Evolutionary conservation across 2,329 filamentous ascomycete species (phyloP).

Genomic region (Alternaria angustiovoidea): DNA sequence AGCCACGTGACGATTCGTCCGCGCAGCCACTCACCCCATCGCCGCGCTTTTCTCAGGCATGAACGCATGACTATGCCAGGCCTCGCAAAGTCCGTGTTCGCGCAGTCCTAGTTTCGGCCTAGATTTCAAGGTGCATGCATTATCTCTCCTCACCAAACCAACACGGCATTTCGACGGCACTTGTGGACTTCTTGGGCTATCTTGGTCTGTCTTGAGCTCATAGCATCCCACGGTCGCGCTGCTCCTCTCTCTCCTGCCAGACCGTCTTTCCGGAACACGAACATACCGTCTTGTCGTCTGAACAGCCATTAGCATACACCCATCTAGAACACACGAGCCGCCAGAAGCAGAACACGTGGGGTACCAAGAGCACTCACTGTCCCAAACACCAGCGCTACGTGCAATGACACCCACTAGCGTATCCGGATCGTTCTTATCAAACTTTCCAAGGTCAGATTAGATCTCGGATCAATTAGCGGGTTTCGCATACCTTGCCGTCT

Average conservation of each 20-base stretch:
- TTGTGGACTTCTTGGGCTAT: constrained; percentile 22
- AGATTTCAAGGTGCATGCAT: constrained; percentile 37
- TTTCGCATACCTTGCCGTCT: constrained; percentile 56
- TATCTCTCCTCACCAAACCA: constrained; percentile 21
- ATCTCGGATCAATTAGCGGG: constrained; percentile 52
- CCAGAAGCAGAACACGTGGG: constrained; percentile 4
- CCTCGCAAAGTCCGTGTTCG: constrained; percentile 41
- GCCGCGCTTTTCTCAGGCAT: constrained; percentile 38
- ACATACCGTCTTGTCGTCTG: constrained; percentile 92
- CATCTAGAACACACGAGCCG: background rate
- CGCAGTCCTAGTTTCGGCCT: constrained; percentile 46
- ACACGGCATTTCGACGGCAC: constrained; percentile 31
- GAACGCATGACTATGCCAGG: constrained; percentile 45
- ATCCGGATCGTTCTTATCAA: constrained; percentile 73
- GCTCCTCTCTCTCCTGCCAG: constrained; percentile 95
- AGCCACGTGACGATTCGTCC: constrained; percentile 42
- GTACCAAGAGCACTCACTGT: constrained; percentile 54
- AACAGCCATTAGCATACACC: constrained; percentile 5
- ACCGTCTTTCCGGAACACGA: constrained; percentile 97
- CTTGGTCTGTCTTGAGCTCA: constrained; percentile 55
- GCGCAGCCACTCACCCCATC: constrained; percentile 31
- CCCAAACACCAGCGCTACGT: constrained; percentile 96
- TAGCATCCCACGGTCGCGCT: constrained; percentile 88
- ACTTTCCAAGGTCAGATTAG: constrained; percentile 36
- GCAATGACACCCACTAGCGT: constrained; percentile 94